A percentile compares a stretch with the other conserved stretches of the same genome.
Evolutionary conservation across 2,329 filamentous ascomycete species (phyloP).

Genomic region (Bipolaris cookei): DNA sequence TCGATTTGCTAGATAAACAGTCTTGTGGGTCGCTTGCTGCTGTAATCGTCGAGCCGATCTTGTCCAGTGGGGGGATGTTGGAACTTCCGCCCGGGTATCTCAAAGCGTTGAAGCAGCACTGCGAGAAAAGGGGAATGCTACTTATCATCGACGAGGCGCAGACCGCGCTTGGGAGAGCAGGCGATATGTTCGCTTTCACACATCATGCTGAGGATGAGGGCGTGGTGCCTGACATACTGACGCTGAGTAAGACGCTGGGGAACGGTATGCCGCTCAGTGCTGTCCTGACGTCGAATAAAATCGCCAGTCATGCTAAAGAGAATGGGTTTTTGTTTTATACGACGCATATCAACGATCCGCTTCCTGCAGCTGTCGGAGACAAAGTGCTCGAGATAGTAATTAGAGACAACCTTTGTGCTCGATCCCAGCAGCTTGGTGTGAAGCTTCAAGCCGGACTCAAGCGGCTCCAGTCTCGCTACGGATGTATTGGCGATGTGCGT

Average conservation of each 20-base stretch:
- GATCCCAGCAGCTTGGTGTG: slow-evolving; percentile 54
- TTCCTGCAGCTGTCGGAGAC: slow-evolving; percentile 65
- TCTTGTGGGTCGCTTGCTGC: slow-evolving; percentile 68
- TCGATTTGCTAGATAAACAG: slow-evolving; percentile 65
- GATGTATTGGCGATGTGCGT: slow-evolving; percentile 67
- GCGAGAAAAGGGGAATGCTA: slow-evolving; percentile 43
- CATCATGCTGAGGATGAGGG: slow-evolving; percentile 38
- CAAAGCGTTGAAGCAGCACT: slow-evolving; percentile 57
- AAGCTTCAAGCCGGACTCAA: slow-evolving; percentile 58
- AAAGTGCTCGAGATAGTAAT: slow-evolving; percentile 68
- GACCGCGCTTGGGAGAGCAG: slow-evolving; percentile 45
- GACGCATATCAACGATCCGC: slow-evolving; percentile 68
- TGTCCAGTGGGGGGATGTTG: slow-evolving; percentile 65
- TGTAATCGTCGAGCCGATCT: slow-evolving; percentile 67
- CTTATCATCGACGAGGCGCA: slow-evolving; percentile 50
- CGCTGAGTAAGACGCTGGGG: slow-evolving; percentile 66
- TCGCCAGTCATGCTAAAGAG: slow-evolving; percentile 58
- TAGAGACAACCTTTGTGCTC: slow-evolving; percentile 60
- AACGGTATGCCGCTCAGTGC: slow-evolving; percentile 66
- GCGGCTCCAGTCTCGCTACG: slow-evolving; percentile 58
- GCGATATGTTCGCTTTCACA: slow-evolving; percentile 59
- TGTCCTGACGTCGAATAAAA: slow-evolving; percentile 62
- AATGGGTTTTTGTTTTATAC: slow-evolving; percentile 64
- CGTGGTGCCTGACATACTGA: slow-evolving; percentile 61
- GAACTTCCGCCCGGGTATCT: slow-evolving; percentile 66